Base-by-base conservation (phyloP, 345 rosid species). In the rapeseed (Brassica napus) region DNA sequence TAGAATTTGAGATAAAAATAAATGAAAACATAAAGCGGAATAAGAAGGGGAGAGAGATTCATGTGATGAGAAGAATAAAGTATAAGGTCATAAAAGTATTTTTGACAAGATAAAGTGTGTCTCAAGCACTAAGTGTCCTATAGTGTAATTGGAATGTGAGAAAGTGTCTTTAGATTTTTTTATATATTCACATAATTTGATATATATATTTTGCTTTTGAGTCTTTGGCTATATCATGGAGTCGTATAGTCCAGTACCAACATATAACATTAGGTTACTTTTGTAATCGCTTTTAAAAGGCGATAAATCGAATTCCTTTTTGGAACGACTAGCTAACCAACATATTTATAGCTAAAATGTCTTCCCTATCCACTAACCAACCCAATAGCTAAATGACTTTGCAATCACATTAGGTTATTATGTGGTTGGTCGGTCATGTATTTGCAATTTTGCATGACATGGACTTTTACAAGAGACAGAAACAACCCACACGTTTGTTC, bases 401-500 rank as follows among this genome's bases (percentile, higher is more conserved):
- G 23, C 24, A 58, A 47, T 28, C 60, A 63, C 21, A 65, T 57
- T 55, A 52, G 15, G 15, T 55, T 12, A 26, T 55, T 71, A 21
- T 21, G 23, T 35, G 59, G 77, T 78, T 39, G 77, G 81, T 72
- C 68, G 72, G 77, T 78, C 77, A 14, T 58, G 30, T 21, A 58
- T 21, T 21, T 21, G 23, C 23, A 21, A 21, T 21, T 21, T 23
- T 34, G 37, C 8, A 78, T 78, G 55, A 26, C 47, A 44, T 77
- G 21, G 8, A n/a, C 37, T 65, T 14, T 10, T 67, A 68, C 68
- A 73, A 68, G 47, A 73, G 82, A 73, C 64, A 44, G 32, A 60
- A 68, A 78, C 82, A 72, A 66, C 62, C 72, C 81, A 72, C 77
- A 78, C 82, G 77, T 24, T 66, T 65, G 82, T 66, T 58, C 68